Conservation (phyloP, 1,284 basidiomycete genomes). For the Phylloporus sp. region DNA sequence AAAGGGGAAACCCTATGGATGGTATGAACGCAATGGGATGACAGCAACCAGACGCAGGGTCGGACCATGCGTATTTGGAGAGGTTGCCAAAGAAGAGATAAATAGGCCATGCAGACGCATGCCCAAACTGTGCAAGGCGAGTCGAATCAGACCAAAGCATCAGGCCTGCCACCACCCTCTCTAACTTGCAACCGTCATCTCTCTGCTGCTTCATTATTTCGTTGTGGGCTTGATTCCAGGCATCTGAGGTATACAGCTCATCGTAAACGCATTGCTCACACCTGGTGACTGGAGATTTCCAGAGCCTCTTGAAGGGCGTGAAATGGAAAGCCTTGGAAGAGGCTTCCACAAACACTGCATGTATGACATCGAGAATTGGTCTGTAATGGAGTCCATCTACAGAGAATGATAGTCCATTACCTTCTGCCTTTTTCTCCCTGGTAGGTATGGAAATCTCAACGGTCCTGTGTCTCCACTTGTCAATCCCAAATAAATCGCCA, state of each 20-base stretch:
- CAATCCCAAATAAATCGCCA: not conserved
- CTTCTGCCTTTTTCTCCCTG: not conserved
- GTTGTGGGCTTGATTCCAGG: not conserved
- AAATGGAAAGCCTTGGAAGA: not conserved
- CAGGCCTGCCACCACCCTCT: no score
- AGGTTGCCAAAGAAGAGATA: conserved; percentile 1
- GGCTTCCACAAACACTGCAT: not conserved
- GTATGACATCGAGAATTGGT: not conserved
- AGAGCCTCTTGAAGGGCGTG: not conserved
- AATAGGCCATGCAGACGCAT: not conserved
- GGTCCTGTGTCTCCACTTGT: not conserved
- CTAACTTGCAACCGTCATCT: no score
- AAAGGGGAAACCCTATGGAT: not conserved
- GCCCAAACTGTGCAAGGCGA: conserved; percentile 3
- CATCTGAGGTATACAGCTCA: not conserved
- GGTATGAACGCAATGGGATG: conserved; percentile 14
- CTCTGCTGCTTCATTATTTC: no score
- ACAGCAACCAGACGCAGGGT: conserved; percentile 3
- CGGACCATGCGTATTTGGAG: not conserved
- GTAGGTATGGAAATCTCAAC: not conserved
- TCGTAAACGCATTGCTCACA: not conserved
- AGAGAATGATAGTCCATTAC: not conserved
- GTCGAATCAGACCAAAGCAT: conserved; percentile 6
- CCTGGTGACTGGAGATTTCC: not conserved
- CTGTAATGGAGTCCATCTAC: not conserved